Evolutionary conservation across 768 basidiomycete genomes (phyloP), one percentile per base, ranked within the genome.

Genomic region (Mycena latifolia): DNA sequence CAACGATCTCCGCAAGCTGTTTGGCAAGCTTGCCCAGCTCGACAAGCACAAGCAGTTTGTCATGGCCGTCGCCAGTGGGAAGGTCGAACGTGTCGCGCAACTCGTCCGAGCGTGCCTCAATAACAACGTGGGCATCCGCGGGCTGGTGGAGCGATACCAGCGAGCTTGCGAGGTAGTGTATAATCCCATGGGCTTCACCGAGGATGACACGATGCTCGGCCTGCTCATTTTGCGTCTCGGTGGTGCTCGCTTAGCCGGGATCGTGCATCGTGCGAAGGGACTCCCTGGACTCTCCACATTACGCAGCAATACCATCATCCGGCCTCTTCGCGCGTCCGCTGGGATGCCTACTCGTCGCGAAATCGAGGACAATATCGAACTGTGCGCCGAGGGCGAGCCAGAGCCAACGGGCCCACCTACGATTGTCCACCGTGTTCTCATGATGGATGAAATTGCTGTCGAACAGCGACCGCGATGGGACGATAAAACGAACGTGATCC

Each of bases 11-110:
- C 37, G 37, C 37, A 39, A 39, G 37, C 15, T 39, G 2, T 12
- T 63, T 63, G 27, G 63, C 8, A 57, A 61, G 27, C 39, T 47
- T 17, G 25, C 46, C 0, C 46, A 63, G 28, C 52, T 75, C 10
- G 63, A 67, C 22, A 63, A 67, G 24, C 61, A 73, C 61, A 76
- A 76, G 61, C 45, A 64, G 53, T 70, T 67, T 29, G 58, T 74
- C 10, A 61, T 74, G 63, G 73, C 71, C 20, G 59, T 76, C 1
- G 74, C 52, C 27, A 72, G 71, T 24, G 74, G 74, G 29, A 55
- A 69, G 27, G 63, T 72, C 2, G 47, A 65, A 28, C 64, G 74
- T 10, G 63, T 74, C 1, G 63, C 71, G 31, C 48, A 65, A 18
- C 58, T 76, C 17, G 52, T 72, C 12, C 39, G 53, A 29, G 71